Percentiles rank a stretch among this genome's conserved stretches.
These are phyloP conservation scores for Colletotrichum echinochloae DNA, from an alignment of 2,329 filamentous ascomycete genomes.

Conservation along the genomic window DNA sequence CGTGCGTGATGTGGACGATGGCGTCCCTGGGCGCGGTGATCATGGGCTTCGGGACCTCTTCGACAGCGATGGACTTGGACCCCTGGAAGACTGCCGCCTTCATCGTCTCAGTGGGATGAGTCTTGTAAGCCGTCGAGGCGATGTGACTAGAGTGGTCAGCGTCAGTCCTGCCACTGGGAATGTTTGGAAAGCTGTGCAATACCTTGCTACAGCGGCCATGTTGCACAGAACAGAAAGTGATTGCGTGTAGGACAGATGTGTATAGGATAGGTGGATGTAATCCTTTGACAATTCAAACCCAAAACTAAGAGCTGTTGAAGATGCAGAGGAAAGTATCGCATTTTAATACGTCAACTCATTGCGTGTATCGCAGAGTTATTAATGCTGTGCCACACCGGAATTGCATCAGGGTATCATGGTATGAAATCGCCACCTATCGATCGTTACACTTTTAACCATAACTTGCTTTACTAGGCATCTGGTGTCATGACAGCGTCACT, in stretches of 20 bases:
- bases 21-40: slow-evolving; percentile 46
- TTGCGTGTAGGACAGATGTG: no score
- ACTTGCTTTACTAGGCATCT: neutral
- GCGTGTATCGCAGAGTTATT: neutral
- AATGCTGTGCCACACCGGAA: no score
- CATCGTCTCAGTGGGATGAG: slow-evolving; percentile 7
- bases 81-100: slow-evolving; percentile 18
- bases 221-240: neutral
- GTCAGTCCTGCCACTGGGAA: neutral
- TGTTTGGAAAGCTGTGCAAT: neutral
- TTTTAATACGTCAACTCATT: neutral
- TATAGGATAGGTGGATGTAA: no score
- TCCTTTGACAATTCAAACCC: neutral
- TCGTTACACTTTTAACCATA: neutral
- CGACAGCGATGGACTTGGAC: slow-evolving; percentile 21
- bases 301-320: rapidly evolving
- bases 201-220: slow-evolving; percentile 4
- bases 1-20: slow-evolving; percentile 49
- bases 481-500: slow-evolving; percentile 4
- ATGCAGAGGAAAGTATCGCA: neutral
- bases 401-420: neutral
- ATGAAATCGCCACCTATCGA: no score
- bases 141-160: neutral
- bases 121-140: slow-evolving; percentile 13
- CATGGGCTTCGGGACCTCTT: slow-evolving; percentile 40